phyloP scores from a whole-genome alignment of 202 grass and related monocot genomes.

The Setaria italica region DNA sequence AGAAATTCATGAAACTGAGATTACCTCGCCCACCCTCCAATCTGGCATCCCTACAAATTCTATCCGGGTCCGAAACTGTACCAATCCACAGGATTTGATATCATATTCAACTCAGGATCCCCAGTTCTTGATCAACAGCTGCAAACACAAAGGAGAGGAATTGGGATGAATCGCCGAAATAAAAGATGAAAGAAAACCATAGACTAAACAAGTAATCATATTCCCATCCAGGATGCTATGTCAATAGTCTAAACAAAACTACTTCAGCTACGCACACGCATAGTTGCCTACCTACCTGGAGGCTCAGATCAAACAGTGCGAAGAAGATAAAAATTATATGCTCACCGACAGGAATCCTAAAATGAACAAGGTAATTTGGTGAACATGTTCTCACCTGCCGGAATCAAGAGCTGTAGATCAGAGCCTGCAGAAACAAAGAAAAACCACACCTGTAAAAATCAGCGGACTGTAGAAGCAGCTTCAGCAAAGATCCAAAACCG shows the following conservation, averaged over 20 bases:
- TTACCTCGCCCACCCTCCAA: slow-evolving; percentile 79
- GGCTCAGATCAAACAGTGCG: not conserved
- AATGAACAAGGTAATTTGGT: not conserved
- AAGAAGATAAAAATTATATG: not conserved
- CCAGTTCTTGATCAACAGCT: slow-evolving; percentile 56
- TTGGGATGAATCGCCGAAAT: not conserved
- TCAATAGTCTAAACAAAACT: not conserved
- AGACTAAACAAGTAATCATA: slow-evolving; percentile 8
- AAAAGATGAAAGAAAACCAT: not conserved
- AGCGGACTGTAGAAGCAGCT: not conserved
- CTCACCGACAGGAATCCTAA: not conserved
- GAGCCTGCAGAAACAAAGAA: slow-evolving; percentile 35
- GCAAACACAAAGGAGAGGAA: not conserved
- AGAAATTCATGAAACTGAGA: slow-evolving; percentile 25
- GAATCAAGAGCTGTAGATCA: slow-evolving; percentile 36
- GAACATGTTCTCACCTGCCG: slow-evolving; percentile 21
- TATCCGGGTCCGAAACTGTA: slow-evolving; percentile 74
- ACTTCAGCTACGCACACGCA: not conserved
- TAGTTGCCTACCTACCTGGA: not conserved
- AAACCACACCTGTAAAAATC: not conserved
- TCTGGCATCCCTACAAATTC: slow-evolving; percentile 73
- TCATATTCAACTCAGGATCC: slow-evolving; percentile 69
- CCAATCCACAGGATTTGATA: slow-evolving; percentile 64
- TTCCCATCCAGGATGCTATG: not conserved
- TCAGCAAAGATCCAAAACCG: not conserved